Evolutionary conservation across 2,329 filamentous ascomycete genomes (phyloP), one percentile per base, ranked within the genome.

Genomic region (Xylaria sp.): DNA sequence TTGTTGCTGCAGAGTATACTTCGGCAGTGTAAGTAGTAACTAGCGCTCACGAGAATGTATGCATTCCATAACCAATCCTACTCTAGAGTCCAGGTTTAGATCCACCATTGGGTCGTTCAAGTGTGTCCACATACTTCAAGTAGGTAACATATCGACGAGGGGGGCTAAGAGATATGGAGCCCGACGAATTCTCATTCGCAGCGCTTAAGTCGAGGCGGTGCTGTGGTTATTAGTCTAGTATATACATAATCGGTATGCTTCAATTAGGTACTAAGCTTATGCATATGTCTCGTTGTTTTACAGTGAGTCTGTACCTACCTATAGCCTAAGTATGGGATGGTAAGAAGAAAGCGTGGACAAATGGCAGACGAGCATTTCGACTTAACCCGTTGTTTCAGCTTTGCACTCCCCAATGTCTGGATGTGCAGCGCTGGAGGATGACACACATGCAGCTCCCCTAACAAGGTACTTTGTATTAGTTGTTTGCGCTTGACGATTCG

Each of bases 371-470:
- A 23, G 49, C 51, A 57, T 55, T 52, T 10, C 28, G 28, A 28
- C 46, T 62, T 46, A 23, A 33, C 39, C 46, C 10, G 39, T 54
- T 8, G 64, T 64, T 67, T 64, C 59, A 67, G 55, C 49, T 57
- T 56, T 43, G 23, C 43, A 25, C 49, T 36, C 41, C 60, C 61
- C 43, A n/a, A 61, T 36, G 68, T 64, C 68, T 67, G 68, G 64
- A 36, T 55, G 20, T 15, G 64, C 64, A 23, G 61, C 57, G 46
- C 33, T 60, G 46, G 52, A n/a, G 55, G 49, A 70, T 70, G 68
- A 67, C 61, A 67, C 61, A 64, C 60, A 67, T 70, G 67, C 63
- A 66, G 62, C 57, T 28, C 54, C 54, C 54, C 49, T 59, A 18
- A 12, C 57, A 41, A 59, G 56, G 57, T 41, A 52, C 41, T 49